Percentiles rank a stretch among this genome's conserved stretches.
Evolutionary conservation across 2,329 filamentous ascomycete genomes (phyloP).

Genomic region (Penicillium sp.): DNA sequence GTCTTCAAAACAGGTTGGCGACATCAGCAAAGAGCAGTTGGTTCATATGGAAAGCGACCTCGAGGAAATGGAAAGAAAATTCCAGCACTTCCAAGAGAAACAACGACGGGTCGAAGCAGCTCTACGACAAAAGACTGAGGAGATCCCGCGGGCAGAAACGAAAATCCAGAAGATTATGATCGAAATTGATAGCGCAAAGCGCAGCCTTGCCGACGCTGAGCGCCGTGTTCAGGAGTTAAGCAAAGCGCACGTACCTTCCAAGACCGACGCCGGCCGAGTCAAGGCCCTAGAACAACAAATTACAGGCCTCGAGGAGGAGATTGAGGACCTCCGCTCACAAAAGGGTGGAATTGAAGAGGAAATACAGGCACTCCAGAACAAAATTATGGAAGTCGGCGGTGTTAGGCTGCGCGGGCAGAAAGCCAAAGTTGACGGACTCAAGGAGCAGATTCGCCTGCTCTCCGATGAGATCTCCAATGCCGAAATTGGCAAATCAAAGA

Average conservation of each 20-base stretch:
- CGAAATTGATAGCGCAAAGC: slow-evolving; percentile 84
- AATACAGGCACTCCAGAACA: slow-evolving; percentile 90
- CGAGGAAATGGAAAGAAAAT: slow-evolving; percentile 81
- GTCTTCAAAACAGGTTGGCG: slow-evolving; percentile 92
- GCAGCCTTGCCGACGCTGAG: slow-evolving; percentile 82
- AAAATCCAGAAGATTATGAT: slow-evolving; percentile 88
- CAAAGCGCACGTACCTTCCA: slow-evolving; percentile 79
- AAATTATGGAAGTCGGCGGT: slow-evolving; percentile 98
- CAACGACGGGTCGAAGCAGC: slow-evolving; percentile 78
- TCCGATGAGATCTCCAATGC: slow-evolving; percentile 83
- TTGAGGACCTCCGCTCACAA: slow-evolving; percentile 79
- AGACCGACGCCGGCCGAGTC: slow-evolving; percentile 77
- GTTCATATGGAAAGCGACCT: slow-evolving; percentile 84
- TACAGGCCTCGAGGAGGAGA: slow-evolving; percentile 72
- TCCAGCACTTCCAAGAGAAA: slow-evolving; percentile 82
- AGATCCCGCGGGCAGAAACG: slow-evolving; percentile 84
- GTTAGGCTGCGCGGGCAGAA: slow-evolving; percentile 90
- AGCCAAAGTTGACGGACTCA: slow-evolving; percentile 85
- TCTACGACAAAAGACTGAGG: slow-evolving; percentile 72
- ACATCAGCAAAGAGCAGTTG: slow-evolving; percentile 87
- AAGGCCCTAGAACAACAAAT: slow-evolving; percentile 78
- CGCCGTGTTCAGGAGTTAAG: slow-evolving; percentile 84
- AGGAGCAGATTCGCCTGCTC: slow-evolving; percentile 80
- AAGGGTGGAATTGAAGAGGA: slow-evolving; percentile 90
- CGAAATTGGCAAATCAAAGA: slow-evolving; percentile 87